Evolutionary conservation across 1,139 yeast species (phyloP).

Genomic region (Candida frijolesensis): DNA sequence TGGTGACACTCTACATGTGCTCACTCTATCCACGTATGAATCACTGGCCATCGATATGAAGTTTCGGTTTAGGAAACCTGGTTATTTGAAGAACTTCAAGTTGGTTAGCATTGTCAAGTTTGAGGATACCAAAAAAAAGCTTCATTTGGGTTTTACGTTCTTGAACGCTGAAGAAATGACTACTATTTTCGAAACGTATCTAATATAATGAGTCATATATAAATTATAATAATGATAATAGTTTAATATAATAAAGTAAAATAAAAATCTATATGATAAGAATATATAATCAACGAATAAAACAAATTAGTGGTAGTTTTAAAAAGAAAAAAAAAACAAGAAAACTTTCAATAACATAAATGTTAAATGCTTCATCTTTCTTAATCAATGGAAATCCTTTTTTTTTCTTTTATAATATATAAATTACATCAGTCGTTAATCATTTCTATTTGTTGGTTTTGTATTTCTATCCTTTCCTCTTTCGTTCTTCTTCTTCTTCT

Average conservation of each 20-base stretch:
- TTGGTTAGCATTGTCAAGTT: conserved; percentile 14
- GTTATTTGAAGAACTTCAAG: conserved; percentile 15
- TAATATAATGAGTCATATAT: conserved; percentile 4
- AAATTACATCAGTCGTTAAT: conserved; percentile 3
- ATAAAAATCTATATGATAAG: conserved; percentile 2
- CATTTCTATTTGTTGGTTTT: background rate
- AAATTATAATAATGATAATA: background rate
- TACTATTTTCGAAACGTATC: conserved; percentile 15
- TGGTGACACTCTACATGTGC: conserved; percentile 2
- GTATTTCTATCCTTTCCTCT: background rate
- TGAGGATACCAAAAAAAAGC: conserved; percentile 5
- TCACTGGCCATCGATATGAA: conserved; percentile 3
- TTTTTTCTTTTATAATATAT: background rate
- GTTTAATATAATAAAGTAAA: background rate
- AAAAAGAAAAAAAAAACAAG: background rate
- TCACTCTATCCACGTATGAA: background rate
- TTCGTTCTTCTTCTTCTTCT: background rate
- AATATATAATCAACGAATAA: background rate
- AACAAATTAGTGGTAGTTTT: background rate
- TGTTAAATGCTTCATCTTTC: background rate
- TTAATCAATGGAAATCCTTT: background rate
- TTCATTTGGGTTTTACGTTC: conserved; percentile 15
- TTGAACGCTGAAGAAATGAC: conserved; percentile 6
- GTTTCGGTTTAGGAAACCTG: conserved; percentile 12
- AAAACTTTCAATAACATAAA: background rate